phyloP scores from a whole-genome alignment of 2,329 filamentous ascomycete genomes.

The Dryadomyces sulphureus region DNA sequence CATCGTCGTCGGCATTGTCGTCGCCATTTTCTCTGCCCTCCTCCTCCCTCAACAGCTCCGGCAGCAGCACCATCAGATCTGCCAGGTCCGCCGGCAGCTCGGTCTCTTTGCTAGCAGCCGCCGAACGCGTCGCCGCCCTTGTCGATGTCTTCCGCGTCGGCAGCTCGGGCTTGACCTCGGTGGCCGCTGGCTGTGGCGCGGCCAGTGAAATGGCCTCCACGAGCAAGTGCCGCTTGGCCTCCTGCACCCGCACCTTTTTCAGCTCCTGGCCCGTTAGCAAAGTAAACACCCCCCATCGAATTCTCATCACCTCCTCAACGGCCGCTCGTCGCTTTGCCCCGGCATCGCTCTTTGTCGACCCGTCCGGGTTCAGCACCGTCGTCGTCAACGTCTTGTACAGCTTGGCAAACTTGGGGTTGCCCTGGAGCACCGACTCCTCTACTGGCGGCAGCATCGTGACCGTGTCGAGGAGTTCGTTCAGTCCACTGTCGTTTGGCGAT shows the following conservation, averaged over 20 bases:
- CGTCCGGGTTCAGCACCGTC: constrained; percentile 39
- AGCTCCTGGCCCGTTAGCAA: constrained; percentile 27
- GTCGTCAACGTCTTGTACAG: constrained; percentile 41
- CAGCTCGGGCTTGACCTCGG: neutral
- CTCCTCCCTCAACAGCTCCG: constrained; percentile 23
- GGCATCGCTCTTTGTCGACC: constrained; percentile 30
- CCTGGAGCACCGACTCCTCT: constrained; percentile 35
- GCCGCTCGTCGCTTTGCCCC: constrained; percentile 32
- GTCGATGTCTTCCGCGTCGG: constrained; percentile 1
- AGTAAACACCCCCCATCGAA: neutral
- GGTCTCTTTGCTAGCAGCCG: neutral
- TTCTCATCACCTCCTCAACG: constrained; percentile 28
- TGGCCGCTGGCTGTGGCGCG: constrained; percentile 11
- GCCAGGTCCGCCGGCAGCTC: constrained; percentile 21
- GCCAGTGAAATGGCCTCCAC: constrained; percentile 32
- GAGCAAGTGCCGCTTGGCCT: constrained; percentile 36
- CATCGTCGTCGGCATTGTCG: constrained; percentile 16
- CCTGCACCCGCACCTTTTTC: constrained; percentile 28
- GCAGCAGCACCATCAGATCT: constrained; percentile 40
- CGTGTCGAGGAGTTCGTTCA: neutral
- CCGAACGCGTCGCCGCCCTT: constrained; percentile 5
- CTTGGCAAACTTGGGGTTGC: constrained; percentile 45
- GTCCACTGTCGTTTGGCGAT: neutral
- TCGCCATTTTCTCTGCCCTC: neutral
- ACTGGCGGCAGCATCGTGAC: constrained; percentile 42